Conservation (phyloP, 352 stramenopile species). For the Elongisporangium prolatum region DNA sequence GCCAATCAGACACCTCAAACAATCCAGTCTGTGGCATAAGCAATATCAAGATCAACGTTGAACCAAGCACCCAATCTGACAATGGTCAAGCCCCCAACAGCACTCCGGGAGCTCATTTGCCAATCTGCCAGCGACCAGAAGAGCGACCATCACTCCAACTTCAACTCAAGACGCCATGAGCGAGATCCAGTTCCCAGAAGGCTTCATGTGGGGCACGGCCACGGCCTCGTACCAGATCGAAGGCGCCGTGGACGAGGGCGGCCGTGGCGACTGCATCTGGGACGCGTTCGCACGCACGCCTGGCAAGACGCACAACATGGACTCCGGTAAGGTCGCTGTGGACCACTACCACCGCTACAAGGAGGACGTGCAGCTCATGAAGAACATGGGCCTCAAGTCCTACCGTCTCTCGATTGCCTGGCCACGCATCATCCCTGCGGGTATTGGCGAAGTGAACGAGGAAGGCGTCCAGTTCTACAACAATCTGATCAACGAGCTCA, state of each 20-base stretch:
- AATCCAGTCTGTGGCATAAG: background rate
- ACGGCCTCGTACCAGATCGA: constrained; percentile 94
- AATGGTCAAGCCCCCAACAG: background rate
- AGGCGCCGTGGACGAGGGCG: constrained; percentile 78
- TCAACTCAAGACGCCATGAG: constrained; percentile 10
- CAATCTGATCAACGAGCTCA: constrained; percentile 81
- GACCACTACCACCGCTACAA: constrained; percentile 90
- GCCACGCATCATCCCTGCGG: constrained; percentile 87
- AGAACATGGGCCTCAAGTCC: constrained; percentile 80
- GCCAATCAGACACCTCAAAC: background rate
- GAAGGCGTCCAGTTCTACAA: constrained; percentile 90
- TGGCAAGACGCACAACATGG: constrained; percentile 54
- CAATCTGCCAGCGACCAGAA: background rate
- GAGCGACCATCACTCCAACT: background rate
- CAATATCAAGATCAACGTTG: background rate
- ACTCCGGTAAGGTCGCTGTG: constrained; percentile 83
- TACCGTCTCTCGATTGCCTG: constrained; percentile 92
- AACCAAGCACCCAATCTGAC: background rate
- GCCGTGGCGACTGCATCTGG: constrained; percentile 87
- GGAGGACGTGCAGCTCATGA: constrained; percentile 90
- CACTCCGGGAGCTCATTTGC: background rate
- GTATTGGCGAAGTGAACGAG: constrained; percentile 69
- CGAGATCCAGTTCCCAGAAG: constrained; percentile 38
- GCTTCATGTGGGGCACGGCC: constrained; percentile 85
- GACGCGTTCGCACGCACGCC: constrained; percentile 80